These are phyloP conservation scores for Rhynchosporium agropyri DNA, from an alignment of 2,329 filamentous ascomycete genomes.

Conservation along the genomic window DNA sequence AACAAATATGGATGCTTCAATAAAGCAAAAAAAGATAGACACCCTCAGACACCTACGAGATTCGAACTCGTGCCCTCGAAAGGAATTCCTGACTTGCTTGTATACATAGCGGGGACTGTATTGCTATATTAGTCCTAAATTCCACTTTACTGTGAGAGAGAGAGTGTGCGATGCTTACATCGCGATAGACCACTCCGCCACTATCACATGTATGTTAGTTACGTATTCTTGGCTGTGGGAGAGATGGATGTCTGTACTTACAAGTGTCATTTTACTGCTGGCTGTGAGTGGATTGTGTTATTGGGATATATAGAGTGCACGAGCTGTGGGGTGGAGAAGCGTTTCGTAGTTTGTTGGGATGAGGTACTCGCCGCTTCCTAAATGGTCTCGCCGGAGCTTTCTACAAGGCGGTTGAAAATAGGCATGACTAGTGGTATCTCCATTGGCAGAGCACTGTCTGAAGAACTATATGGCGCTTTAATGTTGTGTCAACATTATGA, in stretches of 20 bases:
- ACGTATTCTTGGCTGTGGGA: background rate
- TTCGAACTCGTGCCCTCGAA: conserved; percentile 13
- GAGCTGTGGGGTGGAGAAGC: background rate
- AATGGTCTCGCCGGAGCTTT: too few species aligned
- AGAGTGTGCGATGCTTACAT: background rate
- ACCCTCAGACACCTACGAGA: conserved; percentile 14
- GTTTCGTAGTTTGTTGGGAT: background rate
- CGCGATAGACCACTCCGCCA: conserved; percentile 12
- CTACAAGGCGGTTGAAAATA: too few species aligned
- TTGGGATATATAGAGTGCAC: background rate
- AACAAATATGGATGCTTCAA: too few species aligned
- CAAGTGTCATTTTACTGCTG: background rate
- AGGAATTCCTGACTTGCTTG: conserved; percentile 2
- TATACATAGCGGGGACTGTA: background rate
- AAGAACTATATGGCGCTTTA: too few species aligned
- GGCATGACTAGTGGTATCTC: too few species aligned
- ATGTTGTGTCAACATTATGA: too few species aligned
- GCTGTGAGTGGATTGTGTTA: background rate
- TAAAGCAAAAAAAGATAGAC: background rate
- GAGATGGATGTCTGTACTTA: background rate
- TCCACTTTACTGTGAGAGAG: background rate
- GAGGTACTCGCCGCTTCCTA: background rate
- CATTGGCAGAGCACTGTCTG: too few species aligned
- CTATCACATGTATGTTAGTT: background rate
- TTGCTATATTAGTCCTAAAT: background rate